Evolutionary conservation across 2,329 filamentous ascomycete species (phyloP).

Genomic region (Colletotrichum musae): DNA sequence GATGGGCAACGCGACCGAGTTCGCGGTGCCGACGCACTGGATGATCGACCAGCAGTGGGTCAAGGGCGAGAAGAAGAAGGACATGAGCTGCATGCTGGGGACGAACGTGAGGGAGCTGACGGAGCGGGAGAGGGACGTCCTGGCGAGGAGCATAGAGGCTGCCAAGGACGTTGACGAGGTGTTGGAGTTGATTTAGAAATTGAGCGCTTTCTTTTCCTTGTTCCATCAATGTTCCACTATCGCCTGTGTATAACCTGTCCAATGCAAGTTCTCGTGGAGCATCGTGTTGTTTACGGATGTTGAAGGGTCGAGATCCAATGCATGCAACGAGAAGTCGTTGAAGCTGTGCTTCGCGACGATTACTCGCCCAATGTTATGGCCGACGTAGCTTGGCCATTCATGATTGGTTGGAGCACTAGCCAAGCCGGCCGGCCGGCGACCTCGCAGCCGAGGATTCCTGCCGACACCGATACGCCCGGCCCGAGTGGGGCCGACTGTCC

Average conservation of each 20-base stretch:
- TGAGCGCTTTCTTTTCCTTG: neutral
- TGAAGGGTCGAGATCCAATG: conserved; percentile 1
- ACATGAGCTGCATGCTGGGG: conserved; percentile 56
- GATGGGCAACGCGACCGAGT: conserved; percentile 48
- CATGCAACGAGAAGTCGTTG: conserved; percentile 42
- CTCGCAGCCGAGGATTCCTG: conserved; percentile 46
- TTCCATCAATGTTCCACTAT: neutral
- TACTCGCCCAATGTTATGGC: conserved; percentile 45
- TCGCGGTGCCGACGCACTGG: conserved; percentile 54
- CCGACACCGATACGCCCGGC: neutral
- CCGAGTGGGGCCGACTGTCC: neutral
- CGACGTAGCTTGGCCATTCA: conserved; percentile 46
- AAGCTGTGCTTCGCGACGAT: conserved; percentile 43
- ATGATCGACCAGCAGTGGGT: conserved; percentile 57
- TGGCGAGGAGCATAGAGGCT: conserved; percentile 41
- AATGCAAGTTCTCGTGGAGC: conserved; percentile 45
- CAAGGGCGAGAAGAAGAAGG: conserved; percentile 50
- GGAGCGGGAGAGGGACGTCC: conserved; percentile 15
- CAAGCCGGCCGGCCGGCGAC: conserved; percentile 44
- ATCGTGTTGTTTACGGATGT: conserved; percentile 47
- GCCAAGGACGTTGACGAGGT: conserved; percentile 42
- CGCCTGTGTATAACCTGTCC: neutral
- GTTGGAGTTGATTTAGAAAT: conserved; percentile 19
- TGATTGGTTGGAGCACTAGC: conserved; percentile 40
- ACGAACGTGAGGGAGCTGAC: conserved; percentile 27